These are phyloP conservation scores for Elymus sibiricus DNA, from an alignment of 176 grass and related monocot genomes.

Conservation along the genomic window DNA sequence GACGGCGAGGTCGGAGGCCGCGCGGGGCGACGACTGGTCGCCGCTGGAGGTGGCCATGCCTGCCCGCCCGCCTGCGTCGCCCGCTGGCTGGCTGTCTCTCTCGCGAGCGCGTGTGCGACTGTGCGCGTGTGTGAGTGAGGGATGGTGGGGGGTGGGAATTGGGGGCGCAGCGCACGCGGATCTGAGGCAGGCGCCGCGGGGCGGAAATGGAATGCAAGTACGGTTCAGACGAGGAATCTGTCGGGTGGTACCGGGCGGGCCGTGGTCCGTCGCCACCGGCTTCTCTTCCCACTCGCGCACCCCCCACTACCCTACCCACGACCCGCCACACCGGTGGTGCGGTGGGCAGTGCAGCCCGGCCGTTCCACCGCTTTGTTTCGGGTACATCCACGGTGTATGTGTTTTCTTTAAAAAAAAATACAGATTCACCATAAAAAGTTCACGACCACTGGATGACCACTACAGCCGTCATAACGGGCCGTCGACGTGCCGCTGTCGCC, in stretches of 20 bases:
- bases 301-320: neutral
- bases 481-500: too few relatives aligned
- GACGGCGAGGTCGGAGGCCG: constrained; percentile 23
- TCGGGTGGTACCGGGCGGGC: constrained; percentile 33
- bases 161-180: constrained; percentile 40
- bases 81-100: constrained; percentile 8
- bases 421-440: too few relatives aligned
- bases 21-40: constrained; percentile 12
- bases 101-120: constrained; percentile 10
- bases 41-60: constrained; percentile 49
- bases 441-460: too few relatives aligned
- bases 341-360: neutral
- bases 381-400: too few relatives aligned
- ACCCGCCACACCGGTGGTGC: neutral
- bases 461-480: too few relatives aligned
- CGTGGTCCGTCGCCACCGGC: neutral
- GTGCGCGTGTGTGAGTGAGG: neutral
- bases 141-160: neutral
- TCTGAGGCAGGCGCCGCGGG: neutral
- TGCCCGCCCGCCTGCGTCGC: neutral
- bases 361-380: too few relatives aligned
- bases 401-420: too few relatives aligned
- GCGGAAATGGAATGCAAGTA: constrained; percentile 39
- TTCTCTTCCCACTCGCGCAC: neutral
- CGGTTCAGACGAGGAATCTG: constrained; percentile 52